Percentiles rank a stretch among this genome's conserved stretches.
phyloP scores from a whole-genome alignment of 139 green algal species.

The Nannochloris sp. region DNA sequence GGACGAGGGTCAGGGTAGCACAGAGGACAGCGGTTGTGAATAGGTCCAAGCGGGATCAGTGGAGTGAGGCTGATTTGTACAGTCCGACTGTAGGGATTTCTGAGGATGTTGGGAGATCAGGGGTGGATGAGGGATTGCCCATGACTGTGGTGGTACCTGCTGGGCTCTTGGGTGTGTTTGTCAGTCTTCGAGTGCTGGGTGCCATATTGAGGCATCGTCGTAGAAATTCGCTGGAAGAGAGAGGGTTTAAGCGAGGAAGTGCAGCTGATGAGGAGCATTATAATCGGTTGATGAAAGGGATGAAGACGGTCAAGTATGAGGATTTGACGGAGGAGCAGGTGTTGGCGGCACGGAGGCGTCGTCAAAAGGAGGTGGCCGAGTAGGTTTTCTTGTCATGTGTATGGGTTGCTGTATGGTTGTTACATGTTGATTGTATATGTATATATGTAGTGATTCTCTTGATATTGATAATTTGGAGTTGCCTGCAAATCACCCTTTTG shows the following conservation, averaged over 20 bases:
- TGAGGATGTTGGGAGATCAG: neutral
- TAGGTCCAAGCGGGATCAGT: neutral
- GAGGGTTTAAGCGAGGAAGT: constrained; percentile 7
- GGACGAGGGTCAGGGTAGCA: neutral
- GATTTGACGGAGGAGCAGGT: constrained; percentile 56
- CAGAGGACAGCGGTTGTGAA: neutral
- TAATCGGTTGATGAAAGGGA: constrained; percentile 46
- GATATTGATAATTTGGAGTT: constrained; percentile 61
- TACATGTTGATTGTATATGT: neutral
- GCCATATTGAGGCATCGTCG: neutral
- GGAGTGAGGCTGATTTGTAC: constrained; percentile 22
- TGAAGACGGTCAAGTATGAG: constrained; percentile 57
- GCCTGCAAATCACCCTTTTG: constrained; percentile 76
- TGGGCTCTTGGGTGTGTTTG: constrained; percentile 6
- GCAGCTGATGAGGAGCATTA: constrained; percentile 11
- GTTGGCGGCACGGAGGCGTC: constrained; percentile 41
- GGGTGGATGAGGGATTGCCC: neutral
- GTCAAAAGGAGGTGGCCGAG: constrained; percentile 21
- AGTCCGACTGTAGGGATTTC: neutral
- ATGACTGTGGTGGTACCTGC: constrained; percentile 5
- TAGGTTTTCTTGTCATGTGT: neutral
- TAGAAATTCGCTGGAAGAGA: neutral
- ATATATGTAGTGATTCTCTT: constrained; percentile 9
- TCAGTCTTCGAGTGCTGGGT: constrained; percentile 1
- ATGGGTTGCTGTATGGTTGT: neutral